Conservation (phyloP, 371 early-diverging fungal genomes). For the Blakeslea trispora region DNA sequence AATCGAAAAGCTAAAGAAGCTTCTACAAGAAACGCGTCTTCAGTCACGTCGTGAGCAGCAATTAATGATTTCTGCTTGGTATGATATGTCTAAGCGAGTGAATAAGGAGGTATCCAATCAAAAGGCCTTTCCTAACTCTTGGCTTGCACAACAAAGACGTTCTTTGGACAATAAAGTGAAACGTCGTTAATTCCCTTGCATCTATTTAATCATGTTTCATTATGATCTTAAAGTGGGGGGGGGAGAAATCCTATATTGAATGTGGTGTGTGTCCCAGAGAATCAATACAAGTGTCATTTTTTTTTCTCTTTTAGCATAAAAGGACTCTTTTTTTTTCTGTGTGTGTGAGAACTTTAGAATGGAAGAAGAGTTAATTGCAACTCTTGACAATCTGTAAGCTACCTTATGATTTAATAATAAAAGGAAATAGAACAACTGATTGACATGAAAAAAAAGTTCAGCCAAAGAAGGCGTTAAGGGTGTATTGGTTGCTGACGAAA, state of each 20-base stretch:
- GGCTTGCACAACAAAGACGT: constrained; percentile 73
- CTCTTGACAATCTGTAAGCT: constrained; percentile 13
- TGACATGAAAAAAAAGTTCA: constrained; percentile 18
- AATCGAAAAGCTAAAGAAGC: constrained; percentile 64
- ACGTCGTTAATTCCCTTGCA: constrained; percentile 34
- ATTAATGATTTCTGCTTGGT: constrained; percentile 79
- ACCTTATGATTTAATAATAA: constrained; percentile 73
- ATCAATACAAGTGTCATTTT: not conserved
- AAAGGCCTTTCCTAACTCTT: constrained; percentile 61
- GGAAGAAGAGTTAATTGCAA: not conserved
- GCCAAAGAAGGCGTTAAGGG: constrained; percentile 49
- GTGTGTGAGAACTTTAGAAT: not conserved
- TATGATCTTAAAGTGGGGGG: too few species aligned
- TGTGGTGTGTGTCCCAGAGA: too few species aligned
- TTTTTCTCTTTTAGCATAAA: not conserved
- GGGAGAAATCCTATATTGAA: too few species aligned
- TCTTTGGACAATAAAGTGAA: constrained; percentile 61
- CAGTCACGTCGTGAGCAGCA: constrained; percentile 70
- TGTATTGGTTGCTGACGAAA: constrained; percentile 49
- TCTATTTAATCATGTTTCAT: too few species aligned
- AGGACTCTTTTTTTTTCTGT: too few species aligned
- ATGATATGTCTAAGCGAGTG: constrained; percentile 58
- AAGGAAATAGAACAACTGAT: not conserved
- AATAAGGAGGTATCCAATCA: constrained; percentile 48
- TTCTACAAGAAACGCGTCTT: constrained; percentile 59